Percentiles rank a stretch among this genome's conserved stretches.
Conservation (phyloP, 768 basidiomycete genomes). For the Auricularia cornea region DNA sequence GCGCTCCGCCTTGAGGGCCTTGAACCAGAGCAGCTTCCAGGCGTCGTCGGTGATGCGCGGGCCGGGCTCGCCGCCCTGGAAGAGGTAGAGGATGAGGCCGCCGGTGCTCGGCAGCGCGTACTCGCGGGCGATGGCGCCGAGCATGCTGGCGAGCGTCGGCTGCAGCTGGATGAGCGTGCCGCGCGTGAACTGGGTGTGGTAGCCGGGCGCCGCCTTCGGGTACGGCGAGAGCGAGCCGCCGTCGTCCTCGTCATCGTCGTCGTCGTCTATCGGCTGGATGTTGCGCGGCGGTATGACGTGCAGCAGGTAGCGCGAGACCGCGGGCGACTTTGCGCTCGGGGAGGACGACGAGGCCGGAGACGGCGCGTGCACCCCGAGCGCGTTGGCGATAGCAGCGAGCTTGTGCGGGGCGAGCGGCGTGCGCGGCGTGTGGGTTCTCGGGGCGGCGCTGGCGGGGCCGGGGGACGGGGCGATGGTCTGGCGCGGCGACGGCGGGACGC, state of each 20-base stretch:
- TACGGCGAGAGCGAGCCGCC: conserved; percentile 34
- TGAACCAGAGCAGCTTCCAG: conserved; percentile 80
- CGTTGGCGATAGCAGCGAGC: conserved; percentile 77
- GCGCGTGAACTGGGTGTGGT: conserved; percentile 69
- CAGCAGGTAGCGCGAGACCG: conserved; percentile 62
- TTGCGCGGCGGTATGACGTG: conserved; percentile 75
- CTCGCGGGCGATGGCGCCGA: conserved; percentile 84
- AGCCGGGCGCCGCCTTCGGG: conserved; percentile 57
- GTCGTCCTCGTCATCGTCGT: conserved; percentile 27
- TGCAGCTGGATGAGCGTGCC: conserved; percentile 85
- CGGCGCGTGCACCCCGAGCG: conserved; percentile 72
- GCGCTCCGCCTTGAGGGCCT: conserved; percentile 53
- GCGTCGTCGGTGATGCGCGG: conserved; percentile 81
- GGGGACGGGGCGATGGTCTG: not conserved
- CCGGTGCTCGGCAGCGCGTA: conserved; percentile 83
- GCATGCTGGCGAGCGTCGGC: conserved; percentile 72
- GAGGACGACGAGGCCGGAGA: conserved; percentile 40
- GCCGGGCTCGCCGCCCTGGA: conserved; percentile 53
- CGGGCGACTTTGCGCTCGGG: conserved; percentile 18
- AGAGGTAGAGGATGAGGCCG: conserved; percentile 78
- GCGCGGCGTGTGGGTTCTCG: conserved; percentile 33
- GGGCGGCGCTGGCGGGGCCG: not conserved
- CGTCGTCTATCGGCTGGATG: conserved; percentile 56
- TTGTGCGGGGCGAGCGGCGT: conserved; percentile 67
- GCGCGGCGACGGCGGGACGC: not conserved